These are phyloP conservation scores for Backusella macrospora DNA, from an alignment of 192 early-diverging fungal species.

Conservation along the genomic window DNA sequence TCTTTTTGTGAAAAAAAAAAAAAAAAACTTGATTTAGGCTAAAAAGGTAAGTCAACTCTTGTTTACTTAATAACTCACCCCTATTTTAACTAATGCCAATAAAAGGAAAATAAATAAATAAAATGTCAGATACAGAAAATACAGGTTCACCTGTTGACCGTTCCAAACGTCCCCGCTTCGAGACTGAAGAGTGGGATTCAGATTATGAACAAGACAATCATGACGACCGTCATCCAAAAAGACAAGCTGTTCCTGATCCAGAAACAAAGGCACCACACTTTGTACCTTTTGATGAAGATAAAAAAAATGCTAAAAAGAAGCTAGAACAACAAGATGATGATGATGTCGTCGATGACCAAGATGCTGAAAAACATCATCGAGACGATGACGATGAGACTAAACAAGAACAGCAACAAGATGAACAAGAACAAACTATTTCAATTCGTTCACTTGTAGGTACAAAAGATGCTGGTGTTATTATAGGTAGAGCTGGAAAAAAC, in stretches of 20 bases:
- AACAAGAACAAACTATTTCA: too few species aligned
- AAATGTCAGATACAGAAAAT: conserved; percentile 34
- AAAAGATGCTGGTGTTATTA: conserved; percentile 85
- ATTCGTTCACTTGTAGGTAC: conserved; percentile 66
- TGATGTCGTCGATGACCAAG: too few species aligned
- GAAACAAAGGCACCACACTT: conserved; percentile 38
- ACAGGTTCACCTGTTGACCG: conserved; percentile 35
- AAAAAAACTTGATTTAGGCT: too few species aligned
- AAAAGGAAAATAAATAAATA: too few species aligned
- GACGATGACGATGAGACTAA: too few species aligned
- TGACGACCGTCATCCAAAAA: conserved; percentile 34
- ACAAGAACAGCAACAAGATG: too few species aligned
- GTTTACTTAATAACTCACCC: too few species aligned
- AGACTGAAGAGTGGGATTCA: conserved; percentile 37
- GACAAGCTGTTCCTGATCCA: conserved; percentile 43
- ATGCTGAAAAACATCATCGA: too few species aligned
- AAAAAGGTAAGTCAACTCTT: too few species aligned
- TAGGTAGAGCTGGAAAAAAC: conserved; percentile 86
- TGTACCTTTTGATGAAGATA: conserved; percentile 9
- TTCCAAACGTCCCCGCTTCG: conserved; percentile 35
- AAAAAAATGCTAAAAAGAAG: not conserved
- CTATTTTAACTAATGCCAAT: too few species aligned
- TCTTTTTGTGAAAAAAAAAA: too few species aligned
- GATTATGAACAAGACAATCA: conserved; percentile 22
- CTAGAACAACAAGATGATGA: conserved; percentile 24